Conservation (phyloP, 2,329 filamentous ascomycete species). For the Stagonosporopsis tanaceti region DNA sequence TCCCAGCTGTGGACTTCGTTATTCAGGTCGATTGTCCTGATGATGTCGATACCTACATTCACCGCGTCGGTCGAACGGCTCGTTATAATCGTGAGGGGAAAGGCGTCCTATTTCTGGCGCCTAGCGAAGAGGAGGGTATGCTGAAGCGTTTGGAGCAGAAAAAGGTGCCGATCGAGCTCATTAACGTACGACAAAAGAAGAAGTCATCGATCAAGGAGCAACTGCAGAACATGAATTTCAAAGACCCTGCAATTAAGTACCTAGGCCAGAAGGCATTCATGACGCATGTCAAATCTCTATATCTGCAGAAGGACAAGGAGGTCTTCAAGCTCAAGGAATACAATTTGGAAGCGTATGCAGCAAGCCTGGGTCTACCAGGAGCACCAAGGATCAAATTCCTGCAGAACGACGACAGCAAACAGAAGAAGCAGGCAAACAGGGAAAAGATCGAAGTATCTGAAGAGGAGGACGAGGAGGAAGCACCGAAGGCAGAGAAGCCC, state of each 20-base stretch:
- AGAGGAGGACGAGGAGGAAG: constrained; percentile 64
- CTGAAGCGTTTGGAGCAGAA: constrained; percentile 82
- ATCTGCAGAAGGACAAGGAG: constrained; percentile 90
- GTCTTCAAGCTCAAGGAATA: constrained; percentile 86
- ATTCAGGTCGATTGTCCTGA: constrained; percentile 98
- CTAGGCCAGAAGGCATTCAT: constrained; percentile 95
- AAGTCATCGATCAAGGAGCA: constrained; percentile 85
- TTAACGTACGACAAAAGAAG: constrained; percentile 89
- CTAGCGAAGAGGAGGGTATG: constrained; percentile 93
- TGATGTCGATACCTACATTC: constrained; percentile 96
- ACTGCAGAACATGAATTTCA: constrained; percentile 93
- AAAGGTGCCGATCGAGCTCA: constrained; percentile 85
- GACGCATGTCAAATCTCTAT: constrained; percentile 84
- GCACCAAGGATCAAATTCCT: constrained; percentile 92
- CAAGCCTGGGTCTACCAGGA: constrained; percentile 86
- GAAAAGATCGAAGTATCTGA: constrained; percentile 66
- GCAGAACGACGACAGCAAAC: constrained; percentile 87
- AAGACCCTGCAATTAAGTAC: constrained; percentile 92
- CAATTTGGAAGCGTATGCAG: constrained; percentile 84
- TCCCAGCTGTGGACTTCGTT: constrained; percentile 97
- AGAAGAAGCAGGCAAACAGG: constrained; percentile 84
- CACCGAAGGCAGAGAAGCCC: constrained; percentile 63
- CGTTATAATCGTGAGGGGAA: constrained; percentile 87
- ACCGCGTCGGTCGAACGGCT: constrained; percentile 93
- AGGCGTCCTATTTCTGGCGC: constrained; percentile 90